Evolutionary conservation across 495 filamentous ascomycete species (phyloP), one percentile per base, ranked within the genome.

Genomic region (Talaromyces ruber): DNA sequence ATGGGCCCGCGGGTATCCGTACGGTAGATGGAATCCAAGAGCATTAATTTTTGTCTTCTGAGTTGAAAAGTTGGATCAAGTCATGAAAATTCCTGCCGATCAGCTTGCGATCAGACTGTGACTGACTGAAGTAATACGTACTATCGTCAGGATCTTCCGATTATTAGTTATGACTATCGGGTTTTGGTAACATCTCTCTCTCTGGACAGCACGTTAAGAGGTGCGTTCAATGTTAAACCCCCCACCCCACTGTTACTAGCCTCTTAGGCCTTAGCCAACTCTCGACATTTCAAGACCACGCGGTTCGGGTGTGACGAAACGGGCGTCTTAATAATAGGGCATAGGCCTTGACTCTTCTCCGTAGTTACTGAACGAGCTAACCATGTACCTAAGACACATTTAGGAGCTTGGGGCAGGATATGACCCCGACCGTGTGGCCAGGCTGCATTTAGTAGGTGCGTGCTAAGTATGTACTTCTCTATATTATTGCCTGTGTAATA

Each of bases 221-320:
- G 6, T 6, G 12, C 14, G 34, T 39, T 39, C 34, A 39, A 9
- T 16, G 34, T 14, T n/a, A n/a, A n/a, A n/a, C n/a, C n/a, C n/a
- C n/a, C n/a, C n/a, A n/a, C 34, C 34, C 34, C 34, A 39, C 34
- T 39, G 12, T 14, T 11, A 34, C 14, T 34, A 34, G 32, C 32
- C 32, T 34, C 9, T 39, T 39, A 39, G 34, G 14, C 16, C 7
- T 32, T 7, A 32, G 30, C 5, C 30, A 45, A 21, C 7, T 47
- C 43, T 47, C 43, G 43, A 47, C 43, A 47, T 54, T n/a, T 54
- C 51, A 14, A 28, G 14, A 54, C 51, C 51, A 54, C 51, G 51
- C 51, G 51, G 51, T 25, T 54, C 51, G 22, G 51, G 51, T 54
- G 51, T 54, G 51, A 54, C 51, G 51, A 54, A 54, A 54, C 26